A percentile compares a stretch with the other conserved stretches of the same genome.
Conservation (phyloP, 1,139 yeast species). For the Blastobotrys malaysiensis region DNA sequence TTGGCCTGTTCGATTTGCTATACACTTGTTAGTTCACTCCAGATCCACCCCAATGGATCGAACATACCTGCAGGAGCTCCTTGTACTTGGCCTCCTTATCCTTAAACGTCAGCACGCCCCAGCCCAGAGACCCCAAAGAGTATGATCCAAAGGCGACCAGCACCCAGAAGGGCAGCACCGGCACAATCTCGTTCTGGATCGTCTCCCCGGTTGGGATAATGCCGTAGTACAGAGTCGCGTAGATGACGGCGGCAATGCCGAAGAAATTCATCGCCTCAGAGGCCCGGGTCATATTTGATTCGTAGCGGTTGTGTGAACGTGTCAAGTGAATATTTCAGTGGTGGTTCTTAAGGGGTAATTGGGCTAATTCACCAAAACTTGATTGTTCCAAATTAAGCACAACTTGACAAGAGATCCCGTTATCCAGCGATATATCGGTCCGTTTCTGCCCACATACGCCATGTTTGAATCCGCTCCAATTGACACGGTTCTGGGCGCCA, state of each 20-base stretch:
- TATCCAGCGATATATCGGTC: too few species aligned
- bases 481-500: neutral
- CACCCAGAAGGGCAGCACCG: slow-evolving; percentile 68
- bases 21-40: slow-evolving; percentile 6
- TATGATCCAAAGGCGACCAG: slow-evolving; percentile 67
- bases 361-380: neutral
- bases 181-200: slow-evolving; percentile 53
- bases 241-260: slow-evolving; percentile 44
- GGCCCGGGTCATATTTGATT: slow-evolving; percentile 56
- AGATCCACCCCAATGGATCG: neutral
- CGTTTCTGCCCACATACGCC: too few species aligned
- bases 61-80: slow-evolving; percentile 45
- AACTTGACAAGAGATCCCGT: neutral
- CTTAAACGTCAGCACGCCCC: slow-evolving; percentile 65
- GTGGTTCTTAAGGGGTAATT: neutral
- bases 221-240: slow-evolving; percentile 49
- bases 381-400: neutral
- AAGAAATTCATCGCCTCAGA: slow-evolving; percentile 53
- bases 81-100: slow-evolving; percentile 66
- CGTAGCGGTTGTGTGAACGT: neutral
- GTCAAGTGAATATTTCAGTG: neutral
- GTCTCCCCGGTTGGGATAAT: slow-evolving; percentile 51
- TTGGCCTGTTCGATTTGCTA: slow-evolving; percentile 63
- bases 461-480: neutral
- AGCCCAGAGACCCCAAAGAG: slow-evolving; percentile 66